Base-by-base conservation (phyloP, 2,329 filamentous ascomycete species). In the Dichotomopilus funicola region DNA sequence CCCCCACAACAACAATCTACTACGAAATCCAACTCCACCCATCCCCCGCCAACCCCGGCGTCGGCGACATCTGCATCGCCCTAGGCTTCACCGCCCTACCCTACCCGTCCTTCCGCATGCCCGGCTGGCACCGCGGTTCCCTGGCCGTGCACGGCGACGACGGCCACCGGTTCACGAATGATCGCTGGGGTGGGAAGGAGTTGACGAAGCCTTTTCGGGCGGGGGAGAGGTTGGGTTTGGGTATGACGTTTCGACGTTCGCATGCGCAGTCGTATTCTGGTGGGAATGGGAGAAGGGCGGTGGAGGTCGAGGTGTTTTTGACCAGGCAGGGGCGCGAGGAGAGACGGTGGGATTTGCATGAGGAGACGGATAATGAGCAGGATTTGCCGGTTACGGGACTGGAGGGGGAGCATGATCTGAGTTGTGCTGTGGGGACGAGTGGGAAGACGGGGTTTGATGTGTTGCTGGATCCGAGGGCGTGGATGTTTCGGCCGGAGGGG, bases 91-190 rank as follows among this genome's bases (percentile, higher is more conserved):
- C 80, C 0, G 88, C 87, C 1, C 80, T 86, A 48, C 89, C 89
- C 6, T 92, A 91, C 66, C 89, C 89, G 6, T 76, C 79, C 0
- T 92, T 89, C 73, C 80, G 89, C 6, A 78, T 91, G 57, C 89
- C 89, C 0, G 89, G 89, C 1, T 92, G 88, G 89, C 86, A 94
- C 66, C 79, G 88, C 37, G 88, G 81, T 13, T 86, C 82, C 60
- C 65, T 91, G 11, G 89, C 78, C 1, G 82, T 92, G n/a, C 89
- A 92, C 67, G 84, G 86, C 47, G 89, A 92, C 68, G 89, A 92
- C 68, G 89, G 89, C 0, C 79, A 86, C 63, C 80, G 80, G 68
- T 94, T 87, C 67, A 77, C 90, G 64, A 89, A 91, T 66, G 86
- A 92, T 67, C 77, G 78, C 6, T 87, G 80, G 75, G 88, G 89